Conservation (phyloP, 2,329 filamentous ascomycete genomes). For the Lecanosticta acicola region DNA sequence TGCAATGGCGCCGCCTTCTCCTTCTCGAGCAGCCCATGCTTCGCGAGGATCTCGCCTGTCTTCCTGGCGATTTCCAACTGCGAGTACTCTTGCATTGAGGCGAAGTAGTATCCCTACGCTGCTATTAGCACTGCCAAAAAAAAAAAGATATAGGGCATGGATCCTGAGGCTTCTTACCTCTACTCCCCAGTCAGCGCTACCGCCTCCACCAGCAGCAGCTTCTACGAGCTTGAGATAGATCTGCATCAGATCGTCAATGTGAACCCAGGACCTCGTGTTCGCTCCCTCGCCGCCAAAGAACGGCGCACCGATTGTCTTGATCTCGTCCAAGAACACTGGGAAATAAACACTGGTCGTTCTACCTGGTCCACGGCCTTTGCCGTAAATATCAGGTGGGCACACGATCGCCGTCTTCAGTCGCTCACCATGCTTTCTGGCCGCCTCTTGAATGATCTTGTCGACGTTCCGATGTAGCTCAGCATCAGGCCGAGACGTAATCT, state of each 20-base stretch:
- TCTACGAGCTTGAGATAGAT: conserved; percentile 51
- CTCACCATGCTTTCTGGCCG: conserved; percentile 38
- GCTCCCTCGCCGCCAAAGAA: conserved; percentile 48
- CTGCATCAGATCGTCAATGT: conserved; percentile 53
- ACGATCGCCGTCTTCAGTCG: conserved; percentile 55
- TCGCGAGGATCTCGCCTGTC: conserved; percentile 26
- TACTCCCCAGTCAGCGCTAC: conserved; percentile 27
- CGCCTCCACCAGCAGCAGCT: conserved; percentile 42
- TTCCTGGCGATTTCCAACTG: conserved; percentile 28
- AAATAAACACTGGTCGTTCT: conserved; percentile 39
- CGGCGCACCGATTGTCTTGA: conserved; percentile 32
- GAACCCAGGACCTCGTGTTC: conserved; percentile 47
- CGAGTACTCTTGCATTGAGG: conserved; percentile 34
- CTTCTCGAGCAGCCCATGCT: conserved; percentile 20
- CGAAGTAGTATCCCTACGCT: conserved; percentile 45
- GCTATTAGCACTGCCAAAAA: conserved; percentile 10
- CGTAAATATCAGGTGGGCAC: conserved; percentile 61
- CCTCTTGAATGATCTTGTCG: conserved; percentile 57
- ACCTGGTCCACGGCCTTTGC: conserved; percentile 34
- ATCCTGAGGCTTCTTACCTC: conserved; percentile 7
- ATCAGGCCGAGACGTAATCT: conserved; percentile 51
- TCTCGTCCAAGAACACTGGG: conserved; percentile 37
- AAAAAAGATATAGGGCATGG: no score
- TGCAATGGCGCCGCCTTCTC: conserved; percentile 22
- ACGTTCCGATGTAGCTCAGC: conserved; percentile 57